Evolutionary conservation across 2,329 filamentous ascomycete genomes (phyloP), one percentile per base, ranked within the genome.

Genomic region (Phoma sp.): DNA sequence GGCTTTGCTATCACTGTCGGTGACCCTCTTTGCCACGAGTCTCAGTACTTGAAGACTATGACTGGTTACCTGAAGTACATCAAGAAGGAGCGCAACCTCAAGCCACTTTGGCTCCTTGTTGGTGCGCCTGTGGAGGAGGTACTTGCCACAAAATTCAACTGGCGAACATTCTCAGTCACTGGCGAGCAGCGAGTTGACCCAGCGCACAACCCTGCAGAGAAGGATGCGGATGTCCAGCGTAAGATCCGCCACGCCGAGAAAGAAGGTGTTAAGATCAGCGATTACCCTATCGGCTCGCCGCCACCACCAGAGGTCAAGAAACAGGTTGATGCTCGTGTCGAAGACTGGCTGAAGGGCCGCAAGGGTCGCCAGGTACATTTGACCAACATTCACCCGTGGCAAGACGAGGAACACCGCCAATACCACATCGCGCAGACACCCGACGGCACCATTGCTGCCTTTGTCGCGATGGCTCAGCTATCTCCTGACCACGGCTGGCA

Each of bases 31-130:
- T 97, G 93, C 72, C 91, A 96, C 66, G 76, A 81, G 12, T 83
- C 83, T 30, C 93, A 97, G 72, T 93, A 91, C 73, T 77, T 82
- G 33, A 85, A 88, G 64, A 87, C 93, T 4, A 87, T 93, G 62
- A 80, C 83, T 9, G 85, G 84, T 1, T 97, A 93, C 72, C 80
- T 96, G 53, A 85, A 87, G 49, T 91, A 86, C 74, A 80, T 96
- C 61, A 87, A 87, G 63, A 85, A 88, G 51, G 87, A 91, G 56
- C 84, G 83, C 39, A 81, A 81, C 52, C 82, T 93, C 43, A 92
- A 92, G 56, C 92, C 92, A 0, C 82, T 97, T 32, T 97, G 93
- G 93, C 84, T 97, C 68, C 85, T 97, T 10, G 90, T 91, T n/a
- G 91, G 91, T 7, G 78, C 82, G n/a, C 83, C 88, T 1, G 84